Base-by-base conservation (phyloP, 441 rosid species). In the Omphalea diandra region DNA sequence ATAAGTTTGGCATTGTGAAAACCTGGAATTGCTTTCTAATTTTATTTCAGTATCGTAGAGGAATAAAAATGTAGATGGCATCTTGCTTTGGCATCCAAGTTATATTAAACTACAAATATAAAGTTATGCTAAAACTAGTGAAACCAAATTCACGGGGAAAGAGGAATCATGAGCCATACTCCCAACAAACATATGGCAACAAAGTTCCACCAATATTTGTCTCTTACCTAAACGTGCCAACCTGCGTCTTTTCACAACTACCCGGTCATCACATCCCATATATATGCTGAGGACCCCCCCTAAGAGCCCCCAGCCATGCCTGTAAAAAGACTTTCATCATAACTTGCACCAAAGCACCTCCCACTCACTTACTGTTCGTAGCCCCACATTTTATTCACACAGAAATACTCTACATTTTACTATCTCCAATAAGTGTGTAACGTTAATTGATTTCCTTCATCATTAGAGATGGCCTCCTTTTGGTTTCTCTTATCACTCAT, bases 381-480 rank as follows among this genome's bases (percentile, higher is more conserved):
- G 12, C 59, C 36, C 18, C 67, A 33, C 63, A 31, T 11, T 71
- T 40, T 62, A 61, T 40, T 18, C 71, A 17, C 0, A 17, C 12
- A 36, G 46, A 58, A 22, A 61, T 33, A 72, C 33, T 59, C 56
- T 31, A 29, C 4, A 26, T 31, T 65, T 62, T 70, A 53, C 69
- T 54, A 70, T 78, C 84, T 59, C 77, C 77, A 68, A 68, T 73
- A 54, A 76, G 68, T 74, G 77, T 67, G 75, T 46, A 72, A 35
- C 79, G 67, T 79, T 50, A 5, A 24, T 50, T 83, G 87, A 85
- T 89, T 86, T 81, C 84, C 81, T 75, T 82, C 86, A 86, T 86
- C 91, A 89, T 84, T 83, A 76, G 81, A 71, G 15, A 89, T 86
- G 93, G 80, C 79, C 82, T 77, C 86, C 72, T 84, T 79, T 79